Conservation (phyloP, 2,329 filamentous ascomycete species). For the Lecanicillium sp. region DNA sequence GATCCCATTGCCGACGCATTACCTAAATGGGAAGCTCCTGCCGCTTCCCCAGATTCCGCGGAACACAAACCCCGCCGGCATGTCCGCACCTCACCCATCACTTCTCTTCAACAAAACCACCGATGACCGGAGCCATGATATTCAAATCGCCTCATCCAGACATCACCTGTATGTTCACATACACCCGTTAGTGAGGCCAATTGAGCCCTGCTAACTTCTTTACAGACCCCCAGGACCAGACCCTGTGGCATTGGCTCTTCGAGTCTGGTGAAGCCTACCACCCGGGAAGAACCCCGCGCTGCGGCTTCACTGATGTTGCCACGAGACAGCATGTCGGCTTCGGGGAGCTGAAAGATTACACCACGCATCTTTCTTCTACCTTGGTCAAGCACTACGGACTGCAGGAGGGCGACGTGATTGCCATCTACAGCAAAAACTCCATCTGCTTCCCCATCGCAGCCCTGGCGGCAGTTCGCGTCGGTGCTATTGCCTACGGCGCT, state of each 20-base stretch:
- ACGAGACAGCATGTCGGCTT: constrained; percentile 53
- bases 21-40: no score
- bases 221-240: constrained; percentile 43
- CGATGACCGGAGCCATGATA: constrained; percentile 1
- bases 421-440: constrained; percentile 56
- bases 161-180: constrained; percentile 2
- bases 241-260: constrained; percentile 57
- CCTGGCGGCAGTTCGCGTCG: constrained; percentile 37
- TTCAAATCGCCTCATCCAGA: constrained; percentile 6
- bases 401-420: constrained; percentile 45
- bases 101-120: background rate
- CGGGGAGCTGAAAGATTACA: constrained; percentile 47
- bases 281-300: constrained; percentile 23
- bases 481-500: constrained; percentile 52
- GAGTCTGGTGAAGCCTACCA: constrained; percentile 39
- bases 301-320: constrained; percentile 49
- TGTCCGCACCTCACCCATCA: background rate
- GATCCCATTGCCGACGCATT: no score
- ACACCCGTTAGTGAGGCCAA: background rate
- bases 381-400: constrained; percentile 49
- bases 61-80: no score
- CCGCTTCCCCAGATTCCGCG: no score
- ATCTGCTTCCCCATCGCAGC: constrained; percentile 62
- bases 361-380: constrained; percentile 53
- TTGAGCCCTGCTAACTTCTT: background rate